Base-by-base conservation (phyloP, 1,284 basidiomycete genomes). In the Malassezia equina region DNA sequence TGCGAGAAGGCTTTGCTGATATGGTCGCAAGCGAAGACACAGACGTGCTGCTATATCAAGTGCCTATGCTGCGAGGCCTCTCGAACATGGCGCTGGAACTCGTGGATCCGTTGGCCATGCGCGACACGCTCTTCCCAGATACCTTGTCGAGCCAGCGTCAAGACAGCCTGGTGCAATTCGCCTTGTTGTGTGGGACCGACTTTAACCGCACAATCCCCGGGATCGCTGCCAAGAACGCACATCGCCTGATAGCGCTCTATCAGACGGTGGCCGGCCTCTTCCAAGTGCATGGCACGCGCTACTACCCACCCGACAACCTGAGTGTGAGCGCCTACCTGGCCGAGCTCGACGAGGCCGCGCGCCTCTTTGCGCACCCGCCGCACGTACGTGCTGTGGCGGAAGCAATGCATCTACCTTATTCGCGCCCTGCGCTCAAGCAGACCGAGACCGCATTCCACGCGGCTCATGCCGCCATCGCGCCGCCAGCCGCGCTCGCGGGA, bases 1-100 rank as follows among this genome's bases (percentile, higher is more conserved):
- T 75, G 3, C 52, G 47, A 11, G 46, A 64, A 1, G 66, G 66
- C 1, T 65, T 54, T 27, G 75, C 73, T 0, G 72, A 76, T 40
- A 53, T 66, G 9, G 75, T 76, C 7, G 68, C 69, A 3, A 69
- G 68, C 47, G 74, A 75, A 56, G 75, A 76, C 48, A 71, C 68
- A 42, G 75, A 76, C 46, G 70, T 73, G 25, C 58, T 76, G 8
- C 59, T 70, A 11, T 75, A 71, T 54, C 65, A 71, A 27, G 65
- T 71, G 24, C 64, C 69, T 7, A 60, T 76, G 23, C 45, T 75
- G 25, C 62, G 74, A 7, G 66, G 65, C 5, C 55, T 75, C 0
- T 56, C 67, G 39, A 45, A 54, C 29, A 44, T 7, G 47, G 45
- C 39, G 45, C 49, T 69, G 27, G 64, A 70, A 28, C 55, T 70